Evolutionary conservation across 2,329 filamentous ascomycete species (phyloP), one percentile per base, ranked within the genome.

Genomic region (Hypoxylon sp.): DNA sequence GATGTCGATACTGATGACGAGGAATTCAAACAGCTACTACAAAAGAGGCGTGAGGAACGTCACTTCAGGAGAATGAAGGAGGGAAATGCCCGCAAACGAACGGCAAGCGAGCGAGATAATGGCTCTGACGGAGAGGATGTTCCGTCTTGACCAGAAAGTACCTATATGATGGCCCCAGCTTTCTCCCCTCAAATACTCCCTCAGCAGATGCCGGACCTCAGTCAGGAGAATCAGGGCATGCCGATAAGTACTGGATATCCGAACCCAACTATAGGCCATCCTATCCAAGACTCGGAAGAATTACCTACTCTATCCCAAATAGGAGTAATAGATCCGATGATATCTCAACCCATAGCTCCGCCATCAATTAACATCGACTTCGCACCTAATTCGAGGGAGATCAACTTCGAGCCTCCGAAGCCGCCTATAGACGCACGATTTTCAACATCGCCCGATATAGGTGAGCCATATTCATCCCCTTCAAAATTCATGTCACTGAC

Each of bases 351-450:
- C 73, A 96, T 97, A 91, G 92, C 91, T 2, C 93, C 95, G 17
- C 95, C 95, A 0, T 93, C 95, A 57, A 98, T 98, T 81, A 97
- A 96, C 77, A 96, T 98, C 74, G 93, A 97, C 78, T 94, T 93
- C 79, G 95, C 94, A 14, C 95, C 95, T 25, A 90, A 90, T 8
- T 88, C 92, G 57, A 83, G 87, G 64, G 88, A 88, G 75, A 87
- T 85, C 59, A 89, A 85, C 73, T 91, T 92, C 77, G 91, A 91
- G 70, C 87, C 88, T 30, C 84, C 86, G 20, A 93, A 92, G 76
- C 81, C 86, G 33, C 85, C 85, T n/a, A 83, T 90, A 72, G 89
- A 93, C 73, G 86, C 90, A 70, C 93, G 97, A 78, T 94, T 94
- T 3, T 82, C 98, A 69, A 96, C 92, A 56, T 95, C 95, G 0